Percentiles rank a stretch among this genome's conserved stretches.
These are phyloP conservation scores for Elymus sibiricus DNA, from an alignment of 176 grass and related monocot genomes.

Conservation along the genomic window DNA sequence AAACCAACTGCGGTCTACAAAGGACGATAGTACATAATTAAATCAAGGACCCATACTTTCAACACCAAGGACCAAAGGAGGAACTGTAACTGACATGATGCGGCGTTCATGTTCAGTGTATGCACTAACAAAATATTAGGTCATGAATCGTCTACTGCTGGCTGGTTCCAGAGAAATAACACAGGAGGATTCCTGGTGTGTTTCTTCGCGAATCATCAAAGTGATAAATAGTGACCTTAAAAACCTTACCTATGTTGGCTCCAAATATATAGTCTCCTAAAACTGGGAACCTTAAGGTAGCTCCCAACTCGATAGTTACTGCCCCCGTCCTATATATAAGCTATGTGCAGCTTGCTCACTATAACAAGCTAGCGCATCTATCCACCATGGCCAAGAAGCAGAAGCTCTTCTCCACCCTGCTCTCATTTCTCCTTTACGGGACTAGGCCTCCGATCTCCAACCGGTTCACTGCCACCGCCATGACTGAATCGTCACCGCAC, in stretches of 20 bases:
- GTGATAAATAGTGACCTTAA: background rate
- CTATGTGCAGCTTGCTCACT: background rate
- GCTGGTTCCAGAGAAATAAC: background rate
- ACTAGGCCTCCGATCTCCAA: background rate
- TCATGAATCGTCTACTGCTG: background rate
- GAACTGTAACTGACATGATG: conserved; percentile 3
- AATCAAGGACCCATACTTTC: background rate
- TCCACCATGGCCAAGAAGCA: conserved; percentile 19
- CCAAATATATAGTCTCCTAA: too few species aligned
- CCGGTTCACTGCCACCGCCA: too few species aligned
- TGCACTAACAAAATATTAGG: background rate
- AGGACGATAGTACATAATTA: background rate
- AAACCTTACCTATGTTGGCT: too few species aligned
- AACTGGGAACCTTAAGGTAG: too few species aligned
- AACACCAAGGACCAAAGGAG: background rate
- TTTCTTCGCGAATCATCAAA: background rate
- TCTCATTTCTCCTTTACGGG: background rate
- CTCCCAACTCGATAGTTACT: too few species aligned
- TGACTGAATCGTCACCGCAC: too few species aligned
- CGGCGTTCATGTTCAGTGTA: conserved; percentile 1
- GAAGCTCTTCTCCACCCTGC: conserved; percentile 24
- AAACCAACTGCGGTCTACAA: background rate
- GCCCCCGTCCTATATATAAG: background rate
- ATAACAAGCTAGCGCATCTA: background rate
- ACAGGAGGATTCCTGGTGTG: background rate